These are phyloP conservation scores for Neofusicoccum umdonicola DNA, from an alignment of 2,329 filamentous ascomycete genomes.

Conservation along the genomic window DNA sequence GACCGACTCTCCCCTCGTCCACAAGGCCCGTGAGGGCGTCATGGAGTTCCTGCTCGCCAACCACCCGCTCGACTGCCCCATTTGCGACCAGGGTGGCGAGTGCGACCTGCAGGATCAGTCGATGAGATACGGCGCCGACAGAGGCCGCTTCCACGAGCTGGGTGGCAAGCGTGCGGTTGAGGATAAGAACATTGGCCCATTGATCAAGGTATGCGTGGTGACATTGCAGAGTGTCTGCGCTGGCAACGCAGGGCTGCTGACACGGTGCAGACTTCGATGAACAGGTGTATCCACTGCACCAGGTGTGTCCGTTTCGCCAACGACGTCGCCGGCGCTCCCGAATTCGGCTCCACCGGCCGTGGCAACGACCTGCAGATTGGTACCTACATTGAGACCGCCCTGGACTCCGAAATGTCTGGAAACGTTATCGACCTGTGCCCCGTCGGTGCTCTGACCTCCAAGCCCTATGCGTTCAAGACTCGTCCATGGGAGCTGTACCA, in stretches of 20 bases:
- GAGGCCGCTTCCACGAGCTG: constrained; percentile 94
- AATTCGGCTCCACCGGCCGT: constrained; percentile 90
- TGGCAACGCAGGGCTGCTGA: constrained; percentile 26
- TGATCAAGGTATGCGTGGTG: constrained; percentile 68
- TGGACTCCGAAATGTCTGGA: constrained; percentile 91
- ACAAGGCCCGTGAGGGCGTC: constrained; percentile 97
- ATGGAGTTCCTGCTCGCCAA: constrained; percentile 99
- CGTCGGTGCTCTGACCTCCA: constrained; percentile 92
- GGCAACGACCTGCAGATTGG: constrained; percentile 98
- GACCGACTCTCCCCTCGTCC: constrained; percentile 91
- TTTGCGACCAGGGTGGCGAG: constrained; percentile 98
- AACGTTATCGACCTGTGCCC: constrained; percentile 99
- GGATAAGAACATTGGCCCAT: constrained; percentile 97
- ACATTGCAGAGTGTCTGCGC: background rate
- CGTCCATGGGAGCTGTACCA: constrained; percentile 97
- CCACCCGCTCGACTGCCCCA: constrained; percentile 91
- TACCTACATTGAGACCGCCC: constrained; percentile 91
- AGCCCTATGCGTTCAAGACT: constrained; percentile 96
- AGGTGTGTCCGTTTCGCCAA: constrained; percentile 97
- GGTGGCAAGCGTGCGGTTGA: constrained; percentile 95
- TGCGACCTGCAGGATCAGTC: constrained; percentile 99
- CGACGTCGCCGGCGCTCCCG: constrained; percentile 91
- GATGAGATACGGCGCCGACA: constrained; percentile 95
- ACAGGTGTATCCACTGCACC: constrained; percentile 98
- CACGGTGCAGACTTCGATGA: constrained; percentile 78